A percentile compares a stretch with the other conserved stretches of the same genome.
Evolutionary conservation across 495 filamentous ascomycete genomes (phyloP).

Genomic region (Xylaria palmicola): DNA sequence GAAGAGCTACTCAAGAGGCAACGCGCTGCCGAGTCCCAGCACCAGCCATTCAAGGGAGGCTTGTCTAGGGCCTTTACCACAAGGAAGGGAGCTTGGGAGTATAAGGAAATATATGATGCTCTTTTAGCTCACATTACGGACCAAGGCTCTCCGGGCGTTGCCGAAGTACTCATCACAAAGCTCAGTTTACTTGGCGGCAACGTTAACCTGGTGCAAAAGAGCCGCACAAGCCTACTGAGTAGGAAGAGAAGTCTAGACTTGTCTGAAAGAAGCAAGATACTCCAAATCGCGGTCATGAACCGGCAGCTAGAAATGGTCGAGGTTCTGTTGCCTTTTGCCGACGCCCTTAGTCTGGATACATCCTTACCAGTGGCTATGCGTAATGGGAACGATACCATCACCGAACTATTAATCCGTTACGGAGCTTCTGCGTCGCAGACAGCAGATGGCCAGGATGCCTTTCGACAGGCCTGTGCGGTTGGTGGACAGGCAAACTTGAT

Average conservation of each 20-base stretch:
- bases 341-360: constrained; percentile 37
- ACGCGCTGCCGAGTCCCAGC: constrained; percentile 28
- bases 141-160: constrained; percentile 43
- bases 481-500: constrained; percentile 40
- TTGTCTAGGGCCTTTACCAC: constrained; percentile 46
- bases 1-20: constrained; percentile 47
- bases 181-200: constrained; percentile 42
- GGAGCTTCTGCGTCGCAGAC: constrained; percentile 40
- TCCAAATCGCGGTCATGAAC: constrained; percentile 46
- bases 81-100: constrained; percentile 47
- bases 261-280: constrained; percentile 39
- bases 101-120: constrained; percentile 46
- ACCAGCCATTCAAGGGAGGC: constrained; percentile 34
- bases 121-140: constrained; percentile 42
- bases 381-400: constrained; percentile 34
- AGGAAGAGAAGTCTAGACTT: constrained; percentile 46
- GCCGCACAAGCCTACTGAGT: constrained; percentile 39
- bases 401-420: constrained; percentile 40
- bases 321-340: constrained; percentile 43
- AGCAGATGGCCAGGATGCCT: constrained; percentile 42
- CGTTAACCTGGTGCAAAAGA: constrained; percentile 40
- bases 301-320: constrained; percentile 48
- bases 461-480: constrained; percentile 40
- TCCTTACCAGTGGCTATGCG: constrained; percentile 42
- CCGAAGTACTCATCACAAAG: constrained; percentile 47